phyloP scores from a whole-genome alignment of 2,329 filamentous ascomycete genomes.

The Pseudopyricularia cyperi region DNA sequence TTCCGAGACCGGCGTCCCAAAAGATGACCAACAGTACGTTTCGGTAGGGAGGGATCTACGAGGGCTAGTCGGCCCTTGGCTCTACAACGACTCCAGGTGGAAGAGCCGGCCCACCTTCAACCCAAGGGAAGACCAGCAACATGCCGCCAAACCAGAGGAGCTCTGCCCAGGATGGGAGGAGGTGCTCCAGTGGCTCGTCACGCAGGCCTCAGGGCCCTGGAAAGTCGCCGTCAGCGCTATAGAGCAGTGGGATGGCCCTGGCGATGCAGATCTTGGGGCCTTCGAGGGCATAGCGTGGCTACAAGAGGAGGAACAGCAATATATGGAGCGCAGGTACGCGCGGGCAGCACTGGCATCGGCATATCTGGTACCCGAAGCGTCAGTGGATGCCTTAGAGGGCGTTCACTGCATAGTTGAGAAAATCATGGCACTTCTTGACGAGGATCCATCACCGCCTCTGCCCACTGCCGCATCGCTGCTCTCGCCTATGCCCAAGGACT shows the following conservation, averaged over 20 bases:
- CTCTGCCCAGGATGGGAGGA: constrained; percentile 52
- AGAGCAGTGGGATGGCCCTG: constrained; percentile 61
- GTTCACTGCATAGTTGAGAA: constrained; percentile 48
- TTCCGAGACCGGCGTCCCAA: constrained; percentile 28
- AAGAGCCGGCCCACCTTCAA: constrained; percentile 19
- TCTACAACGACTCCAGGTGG: constrained; percentile 52
- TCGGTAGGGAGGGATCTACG: constrained; percentile 51
- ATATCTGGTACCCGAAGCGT: constrained; percentile 51
- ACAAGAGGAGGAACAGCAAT: constrained; percentile 43
- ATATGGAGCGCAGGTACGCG: constrained; percentile 51
- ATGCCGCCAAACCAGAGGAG: neutral
- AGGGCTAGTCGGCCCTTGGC: constrained; percentile 60
- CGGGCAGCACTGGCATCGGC: constrained; percentile 54
- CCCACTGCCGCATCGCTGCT: constrained; percentile 32
- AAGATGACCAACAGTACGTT: constrained; percentile 17
- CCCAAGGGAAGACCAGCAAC: neutral
- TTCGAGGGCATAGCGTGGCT: constrained; percentile 39
- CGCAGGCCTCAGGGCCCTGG: constrained; percentile 43
- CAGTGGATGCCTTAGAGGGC: constrained; percentile 41
- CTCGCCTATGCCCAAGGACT: constrained; percentile 19
- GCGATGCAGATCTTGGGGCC: constrained; percentile 55
- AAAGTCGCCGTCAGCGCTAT: constrained; percentile 47
- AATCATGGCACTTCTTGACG: constrained; percentile 45
- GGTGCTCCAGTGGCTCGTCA: constrained; percentile 53
- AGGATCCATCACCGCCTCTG: constrained; percentile 41